Evolutionary conservation across 2,329 filamentous ascomycete species (phyloP), one percentile per base, ranked within the genome.

Genomic region (Calonectria montana): DNA sequence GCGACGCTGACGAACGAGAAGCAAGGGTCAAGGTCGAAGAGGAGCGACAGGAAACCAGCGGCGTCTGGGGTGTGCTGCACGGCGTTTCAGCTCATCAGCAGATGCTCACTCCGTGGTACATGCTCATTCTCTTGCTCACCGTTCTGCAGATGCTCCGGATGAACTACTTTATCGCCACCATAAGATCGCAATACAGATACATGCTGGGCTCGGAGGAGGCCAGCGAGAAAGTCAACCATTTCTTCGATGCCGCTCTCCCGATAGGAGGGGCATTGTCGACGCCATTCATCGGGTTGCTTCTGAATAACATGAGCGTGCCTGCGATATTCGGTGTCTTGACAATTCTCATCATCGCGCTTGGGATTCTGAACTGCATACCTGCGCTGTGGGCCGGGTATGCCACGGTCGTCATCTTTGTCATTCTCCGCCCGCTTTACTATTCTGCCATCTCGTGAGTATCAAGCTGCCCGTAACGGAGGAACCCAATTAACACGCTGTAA

Each of bases 381-480:
- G 84, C 88, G 62, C 84, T 89, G 27, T 90, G 89, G 86, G 88
- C 89, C 4, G 92, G 89, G 0, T 94, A 94, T 75, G 86, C 86
- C 0, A 94, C 94, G 9, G 88, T 95, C 16, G 80, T 89, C 18
- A 84, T 92, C 1, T 95, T 95, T 75, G 92, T 94, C 21, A 80
- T 94, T 37, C 93, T 94, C 74, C 89, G 94, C 0, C 94, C 93
- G 0, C 85, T 95, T 0, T 96, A 94, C 82, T 95, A 95, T 83
- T 94, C 92, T 0, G 91, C 93, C 8, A 91, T 95, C 72, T 94
- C 91, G 82, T 86, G 80, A 82, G 85, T 82, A 8, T 35, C 53
- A 25, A 23, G 2, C 13, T 12, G 25, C 31, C 18, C 6, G n/a
- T 13, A 3, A 23, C 15, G 13, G 8, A 16, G 4, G 21, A 43